These are phyloP conservation scores for Eucalyptus tenuipes DNA, from an alignment of 345 rosid genomes.

Conservation along the genomic window DNA sequence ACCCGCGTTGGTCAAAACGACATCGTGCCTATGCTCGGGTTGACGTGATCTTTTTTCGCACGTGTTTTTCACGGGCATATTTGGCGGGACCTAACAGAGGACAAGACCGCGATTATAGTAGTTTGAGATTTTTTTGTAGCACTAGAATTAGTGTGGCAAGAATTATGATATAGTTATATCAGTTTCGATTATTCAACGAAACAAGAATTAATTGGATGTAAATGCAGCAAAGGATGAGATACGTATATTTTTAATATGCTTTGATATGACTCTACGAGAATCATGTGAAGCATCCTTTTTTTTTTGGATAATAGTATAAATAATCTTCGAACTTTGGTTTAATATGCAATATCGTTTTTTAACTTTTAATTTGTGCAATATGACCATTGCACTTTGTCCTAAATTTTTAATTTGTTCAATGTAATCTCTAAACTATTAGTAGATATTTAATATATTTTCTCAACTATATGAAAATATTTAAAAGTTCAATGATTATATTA, in stretches of 20 bases:
- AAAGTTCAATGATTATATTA: neutral
- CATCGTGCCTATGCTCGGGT: neutral
- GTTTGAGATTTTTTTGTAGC: neutral
- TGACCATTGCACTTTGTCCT: fast-evolving
- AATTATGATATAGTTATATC: too few relatives aligned
- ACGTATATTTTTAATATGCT: too few relatives aligned
- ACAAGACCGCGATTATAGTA: neutral
- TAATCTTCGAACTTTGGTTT: fast-evolving
- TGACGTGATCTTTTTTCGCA: neutral
- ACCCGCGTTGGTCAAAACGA: neutral
- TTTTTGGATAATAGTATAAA: too few relatives aligned
- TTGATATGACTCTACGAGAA: neutral
- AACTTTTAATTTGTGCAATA: neutral
- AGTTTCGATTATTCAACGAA: too few relatives aligned
- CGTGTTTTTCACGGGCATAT: neutral
- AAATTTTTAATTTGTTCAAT: too few relatives aligned
- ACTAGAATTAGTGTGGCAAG: neutral
- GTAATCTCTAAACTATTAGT: fast-evolving
- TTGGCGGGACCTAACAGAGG: neutral
- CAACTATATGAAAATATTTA: neutral
- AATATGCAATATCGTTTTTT: fast-evolving
- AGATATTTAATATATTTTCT: too few relatives aligned
- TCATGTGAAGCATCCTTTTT: too few relatives aligned
- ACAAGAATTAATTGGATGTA: too few relatives aligned
- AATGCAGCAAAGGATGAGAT: neutral